A percentile compares a stretch with the other conserved stretches of the same genome.
Conservation (phyloP, 192 early-diverging fungal genomes). For the Coemansia javaensis region DNA sequence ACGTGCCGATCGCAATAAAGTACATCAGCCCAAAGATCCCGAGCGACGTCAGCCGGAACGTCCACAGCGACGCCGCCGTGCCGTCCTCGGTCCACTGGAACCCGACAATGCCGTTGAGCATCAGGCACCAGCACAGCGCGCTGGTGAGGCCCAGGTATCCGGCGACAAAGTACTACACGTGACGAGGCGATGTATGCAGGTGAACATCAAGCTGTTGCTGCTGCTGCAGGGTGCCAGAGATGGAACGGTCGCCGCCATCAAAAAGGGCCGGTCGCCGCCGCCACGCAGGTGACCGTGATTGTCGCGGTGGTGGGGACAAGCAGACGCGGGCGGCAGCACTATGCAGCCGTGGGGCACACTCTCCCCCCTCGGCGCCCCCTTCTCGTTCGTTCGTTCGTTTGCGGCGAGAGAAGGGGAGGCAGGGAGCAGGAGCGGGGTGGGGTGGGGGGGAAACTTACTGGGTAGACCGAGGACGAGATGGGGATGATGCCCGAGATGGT, state of each 20-base stretch:
- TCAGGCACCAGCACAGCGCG: constrained; percentile 86
- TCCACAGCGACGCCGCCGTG: constrained; percentile 90
- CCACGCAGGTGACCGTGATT: too few species aligned
- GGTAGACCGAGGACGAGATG: constrained; percentile 68
- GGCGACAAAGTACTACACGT: constrained; percentile 73
- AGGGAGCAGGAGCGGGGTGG: too few species aligned
- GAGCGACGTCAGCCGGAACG: constrained; percentile 79
- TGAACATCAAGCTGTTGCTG: too few species aligned
- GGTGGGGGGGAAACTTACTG: constrained; percentile 52
- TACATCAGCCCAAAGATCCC: constrained; percentile 74
- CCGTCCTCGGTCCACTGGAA: constrained; percentile 98
- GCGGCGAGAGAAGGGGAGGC: background rate
- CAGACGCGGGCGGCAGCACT: too few species aligned
- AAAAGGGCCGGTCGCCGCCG: too few species aligned
- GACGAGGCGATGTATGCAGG: constrained; percentile 1
- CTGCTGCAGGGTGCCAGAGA: too few species aligned
- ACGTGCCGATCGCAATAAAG: constrained; percentile 80
- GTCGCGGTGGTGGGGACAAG: background rate
- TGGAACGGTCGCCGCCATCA: too few species aligned
- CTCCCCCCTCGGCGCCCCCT: too few species aligned
- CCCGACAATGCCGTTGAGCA: constrained; percentile 92
- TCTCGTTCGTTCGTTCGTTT: too few species aligned
- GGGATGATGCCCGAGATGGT: constrained; percentile 92
- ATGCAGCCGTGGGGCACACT: too few species aligned
- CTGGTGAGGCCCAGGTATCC: constrained; percentile 75